Evolutionary conservation across 2,329 filamentous ascomycete species (phyloP).

Genomic region (Exophiala xenobiotica): DNA sequence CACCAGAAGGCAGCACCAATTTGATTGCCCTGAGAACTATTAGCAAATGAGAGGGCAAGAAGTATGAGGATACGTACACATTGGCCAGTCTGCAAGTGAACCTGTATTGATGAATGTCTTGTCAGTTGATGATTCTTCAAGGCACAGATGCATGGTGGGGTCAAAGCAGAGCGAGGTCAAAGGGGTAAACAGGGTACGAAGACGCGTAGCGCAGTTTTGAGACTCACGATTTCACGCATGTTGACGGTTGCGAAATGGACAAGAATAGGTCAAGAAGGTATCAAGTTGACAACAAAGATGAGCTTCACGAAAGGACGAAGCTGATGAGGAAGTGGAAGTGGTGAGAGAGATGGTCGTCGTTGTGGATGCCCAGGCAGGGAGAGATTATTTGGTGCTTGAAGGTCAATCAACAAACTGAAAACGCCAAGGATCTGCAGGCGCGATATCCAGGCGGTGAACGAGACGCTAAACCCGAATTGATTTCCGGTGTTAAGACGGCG

Average conservation of each 20-base stretch:
- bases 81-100: conserved; percentile 99
- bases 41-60: conserved; percentile 35
- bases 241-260: conserved; percentile 39
- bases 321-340: not conserved
- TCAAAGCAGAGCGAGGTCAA: conserved; percentile 32
- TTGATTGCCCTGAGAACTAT: conserved; percentile 83
- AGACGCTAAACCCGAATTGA: not conserved
- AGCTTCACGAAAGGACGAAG: not conserved
- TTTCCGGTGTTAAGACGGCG: not conserved
- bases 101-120: conserved; percentile 62
- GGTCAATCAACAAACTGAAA: conserved; percentile 1
- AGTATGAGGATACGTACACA: conserved; percentile 67
- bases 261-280: conserved; percentile 1
- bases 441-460: not conserved
- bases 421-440: not conserved
- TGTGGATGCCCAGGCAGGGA: not conserved
- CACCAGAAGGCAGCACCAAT: conserved; percentile 99
- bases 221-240: conserved; percentile 73
- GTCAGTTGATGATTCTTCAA: conserved; percentile 53
- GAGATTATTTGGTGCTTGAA: not conserved
- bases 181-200: conserved; percentile 35
- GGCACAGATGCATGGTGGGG: conserved; percentile 26
- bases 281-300: conserved; percentile 1
- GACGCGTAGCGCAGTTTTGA: conserved; percentile 38
- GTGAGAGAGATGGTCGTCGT: conserved; percentile 1